phyloP scores from a whole-genome alignment of 495 filamentous ascomycete genomes.

The Evernia prunastri region DNA sequence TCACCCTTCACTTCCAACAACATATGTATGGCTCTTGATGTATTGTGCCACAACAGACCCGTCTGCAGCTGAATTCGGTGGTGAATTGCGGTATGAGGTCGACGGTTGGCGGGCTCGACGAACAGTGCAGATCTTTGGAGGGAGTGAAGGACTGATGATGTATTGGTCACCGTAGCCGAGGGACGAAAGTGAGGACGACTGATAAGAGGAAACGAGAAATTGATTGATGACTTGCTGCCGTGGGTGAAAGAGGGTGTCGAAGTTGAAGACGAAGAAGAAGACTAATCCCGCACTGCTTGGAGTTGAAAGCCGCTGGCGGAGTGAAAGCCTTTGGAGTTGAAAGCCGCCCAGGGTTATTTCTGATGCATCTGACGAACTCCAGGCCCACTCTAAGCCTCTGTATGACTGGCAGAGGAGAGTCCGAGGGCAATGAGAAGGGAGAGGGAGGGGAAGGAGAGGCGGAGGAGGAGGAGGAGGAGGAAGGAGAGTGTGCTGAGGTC shows the following conservation, averaged over 20 bases:
- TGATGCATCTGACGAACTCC: slow-evolving; percentile 31
- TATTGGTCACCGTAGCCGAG: slow-evolving; percentile 2
- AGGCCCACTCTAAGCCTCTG: slow-evolving; percentile 38
- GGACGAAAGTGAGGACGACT: slow-evolving; percentile 1
- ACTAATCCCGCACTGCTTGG: slow-evolving; percentile 22
- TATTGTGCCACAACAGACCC: not conserved
- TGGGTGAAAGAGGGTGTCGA: slow-evolving; percentile 18
- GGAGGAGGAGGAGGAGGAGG: slow-evolving; percentile 37
- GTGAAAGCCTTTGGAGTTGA: slow-evolving; percentile 31
- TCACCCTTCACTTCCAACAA: slow-evolving; percentile 18
- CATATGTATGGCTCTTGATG: slow-evolving; percentile 5
- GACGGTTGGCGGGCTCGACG: not conserved
- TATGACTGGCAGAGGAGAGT: slow-evolving; percentile 36
- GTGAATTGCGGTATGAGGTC: not conserved
- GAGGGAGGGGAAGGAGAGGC: slow-evolving; percentile 43
- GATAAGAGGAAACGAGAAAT: slow-evolving; percentile 10
- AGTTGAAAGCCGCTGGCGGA: no score
- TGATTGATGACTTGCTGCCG: slow-evolving; percentile 17
- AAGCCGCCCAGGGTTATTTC: slow-evolving; percentile 26
- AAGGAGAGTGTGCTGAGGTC: slow-evolving; percentile 51
- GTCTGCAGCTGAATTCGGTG: not conserved
- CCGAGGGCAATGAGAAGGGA: slow-evolving; percentile 42
- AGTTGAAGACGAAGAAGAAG: slow-evolving; percentile 4
- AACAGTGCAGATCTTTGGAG: not conserved
- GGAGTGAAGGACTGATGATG: slow-evolving; percentile 5